Evolutionary conservation across 164 flowering plant genomes (phyloP), one percentile per base, ranked within the genome.

Genomic region (Magnolia sinica): DNA sequence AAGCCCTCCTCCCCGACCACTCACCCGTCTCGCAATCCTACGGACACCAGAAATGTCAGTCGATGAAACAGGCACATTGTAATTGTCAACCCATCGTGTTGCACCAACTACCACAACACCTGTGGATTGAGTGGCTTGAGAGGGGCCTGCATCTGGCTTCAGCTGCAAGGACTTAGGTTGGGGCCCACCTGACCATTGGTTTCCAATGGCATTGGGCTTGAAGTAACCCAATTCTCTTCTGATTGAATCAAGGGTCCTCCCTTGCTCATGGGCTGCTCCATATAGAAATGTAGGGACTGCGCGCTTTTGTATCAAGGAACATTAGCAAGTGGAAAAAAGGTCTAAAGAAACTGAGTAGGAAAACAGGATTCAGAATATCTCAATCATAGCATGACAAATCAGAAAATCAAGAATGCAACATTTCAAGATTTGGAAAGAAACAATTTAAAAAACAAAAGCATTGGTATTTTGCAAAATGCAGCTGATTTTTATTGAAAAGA

Each of bases 1-100:
- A 4, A 93, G 87, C n/a, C 97, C 94, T 3, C 97, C 97, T 0
- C 94, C 94, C 63, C 97, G 80, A 6, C 86, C 93, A 76, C 97
- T 91, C 71, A 93, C 92, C 83, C 74, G 79, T 66, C 84, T 77
- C 1, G 97, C 91, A 61, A 93, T 90, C 72, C 84, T 81, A 13
- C 89, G 78, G 7, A 87, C 76, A 4, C 80, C 82, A 3, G 87
- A 77, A 9, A 89, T 71, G 65, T 93, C 89, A 1, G 89, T 85
- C 52, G 92, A 87, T 82, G 86, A 70, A 74, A 89, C 82, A 4
- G 95, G 97, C 5, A 92, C 83, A 58, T 91, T 92, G 85, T 89
- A 92, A 27, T 79, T 71, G 1, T 82, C 90, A 2, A 89, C 86
- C 95, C 97, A 92, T 8, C 85, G 76, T 3, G 87, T 83, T 58